Evolutionary conservation across 345 rosid species (phyloP), one percentile per base, ranked within the genome.

Genomic region (Heritiera littoralis): DNA sequence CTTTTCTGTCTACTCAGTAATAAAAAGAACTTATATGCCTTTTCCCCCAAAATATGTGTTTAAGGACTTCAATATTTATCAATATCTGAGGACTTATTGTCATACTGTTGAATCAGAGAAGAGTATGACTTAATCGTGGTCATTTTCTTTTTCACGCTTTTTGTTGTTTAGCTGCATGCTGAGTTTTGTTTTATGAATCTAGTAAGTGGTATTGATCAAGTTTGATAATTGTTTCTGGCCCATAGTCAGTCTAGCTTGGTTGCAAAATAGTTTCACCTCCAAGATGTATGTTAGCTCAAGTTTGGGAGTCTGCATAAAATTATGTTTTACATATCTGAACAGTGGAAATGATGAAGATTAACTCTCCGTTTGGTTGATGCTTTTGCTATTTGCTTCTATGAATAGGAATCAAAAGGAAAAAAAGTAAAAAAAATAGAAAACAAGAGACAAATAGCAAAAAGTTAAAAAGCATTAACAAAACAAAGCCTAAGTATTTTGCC

Each of bases 101-200:
- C 20, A 52, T 30, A 15, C 76, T 72, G 38, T 72, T 72, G 60
- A 32, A n/a, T 46, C 18, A 20, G 72, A 70, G 41, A 49, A 70
- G 60, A 35, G 68, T 7, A 14, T 1, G 20, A 2, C 18, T 5
- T 64, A 7, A 20, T 35, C 7, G 41, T 72, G 75, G 13, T 48
- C 23, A 51, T 72, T 48, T 72, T 72, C 54, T 43, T 45, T 18
- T 17, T 68, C 3, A 18, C 9, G 23, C 28, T 13, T 45, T 8
- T 20, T 9, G 32, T 45, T 61, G 18, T 20, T 72, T 32, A 15
- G 51, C 48, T 69, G 45, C 59, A n/a, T 54, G 69, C 64, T 3
- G 18, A 68, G 9, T 61, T 43, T 58, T 54, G n/a, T 49, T 41
- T 68, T 9, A 9, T 68, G 3, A 68, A 41, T 68, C 30, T 18